Evolutionary conservation across 352 stramenopile species (phyloP).

Genomic region (Globisporangium barbulae): DNA sequence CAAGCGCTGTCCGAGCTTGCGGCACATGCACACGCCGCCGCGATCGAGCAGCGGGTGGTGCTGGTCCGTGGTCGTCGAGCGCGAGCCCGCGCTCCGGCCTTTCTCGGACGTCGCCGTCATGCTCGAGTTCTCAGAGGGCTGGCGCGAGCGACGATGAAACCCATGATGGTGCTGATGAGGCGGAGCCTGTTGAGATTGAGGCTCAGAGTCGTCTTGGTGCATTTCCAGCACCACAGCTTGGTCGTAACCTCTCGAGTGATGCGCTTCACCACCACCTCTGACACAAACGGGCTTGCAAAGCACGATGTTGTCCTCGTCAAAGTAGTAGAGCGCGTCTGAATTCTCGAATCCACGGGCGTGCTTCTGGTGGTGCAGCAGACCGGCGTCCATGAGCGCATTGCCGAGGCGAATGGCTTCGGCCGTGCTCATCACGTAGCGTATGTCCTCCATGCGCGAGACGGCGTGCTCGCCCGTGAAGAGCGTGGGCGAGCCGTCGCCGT

Average conservation of each 20-base stretch:
- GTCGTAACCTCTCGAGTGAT: neutral
- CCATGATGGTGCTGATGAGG: neutral
- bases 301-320: slow-evolving; percentile 39
- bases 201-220: neutral
- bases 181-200: neutral
- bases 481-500: slow-evolving; percentile 4
- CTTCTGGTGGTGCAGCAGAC: slow-evolving; percentile 25
- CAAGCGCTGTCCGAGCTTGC: slow-evolving; percentile 34
- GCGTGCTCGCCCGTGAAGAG: slow-evolving; percentile 21
- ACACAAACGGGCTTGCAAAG: slow-evolving; percentile 18
- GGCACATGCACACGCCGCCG: slow-evolving; percentile 29
- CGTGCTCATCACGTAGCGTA: slow-evolving; percentile 32
- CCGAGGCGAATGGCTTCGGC: slow-evolving; percentile 44
- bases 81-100: neutral
- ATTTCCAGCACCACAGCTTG: neutral
- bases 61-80: neutral
- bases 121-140: slow-evolving; percentile 12
- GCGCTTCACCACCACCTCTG: neutral
- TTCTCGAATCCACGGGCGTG: slow-evolving; percentile 18
- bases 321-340: slow-evolving; percentile 29
- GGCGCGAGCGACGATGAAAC: slow-evolving; percentile 1
- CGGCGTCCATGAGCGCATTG: slow-evolving; percentile 31
- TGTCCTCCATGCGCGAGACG: slow-evolving; percentile 35
- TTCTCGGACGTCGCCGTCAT: neutral
- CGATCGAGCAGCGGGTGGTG: slow-evolving; percentile 12